phyloP scores from a whole-genome alignment of 306 rosid species.

The Glycine tomentella region DNA sequence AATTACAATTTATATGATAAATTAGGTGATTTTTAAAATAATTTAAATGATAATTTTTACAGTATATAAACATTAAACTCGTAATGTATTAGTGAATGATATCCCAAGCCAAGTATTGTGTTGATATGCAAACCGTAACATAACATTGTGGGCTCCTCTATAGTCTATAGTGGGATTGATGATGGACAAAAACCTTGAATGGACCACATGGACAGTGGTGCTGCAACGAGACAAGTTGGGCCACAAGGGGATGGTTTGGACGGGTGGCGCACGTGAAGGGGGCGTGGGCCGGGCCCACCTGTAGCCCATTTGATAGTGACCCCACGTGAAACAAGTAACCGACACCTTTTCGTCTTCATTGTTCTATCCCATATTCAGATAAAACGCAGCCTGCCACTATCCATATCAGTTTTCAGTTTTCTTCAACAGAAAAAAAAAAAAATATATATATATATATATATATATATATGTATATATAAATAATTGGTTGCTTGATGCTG shows the following conservation, averaged over 20 bases:
- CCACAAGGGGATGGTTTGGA: slow-evolving; percentile 52
- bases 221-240: slow-evolving; percentile 44
- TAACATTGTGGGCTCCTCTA: slow-evolving; percentile 20
- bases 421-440: background rate
- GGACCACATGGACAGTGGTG: slow-evolving; percentile 60
- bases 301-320: slow-evolving; percentile 52
- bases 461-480: background rate
- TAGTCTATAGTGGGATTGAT: background rate
- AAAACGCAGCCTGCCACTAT: slow-evolving; percentile 4
- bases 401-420: slow-evolving; percentile 38
- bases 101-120: background rate
- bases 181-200: slow-evolving; percentile 42
- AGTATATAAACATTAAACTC: too few species aligned
- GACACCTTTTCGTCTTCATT: slow-evolving; percentile 36
- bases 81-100: too few species aligned
- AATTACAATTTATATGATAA: too few species aligned
- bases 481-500: background rate
- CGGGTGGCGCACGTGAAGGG: slow-evolving; percentile 58
- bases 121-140: slow-evolving; percentile 15
- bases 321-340: slow-evolving; percentile 48
- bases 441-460: too few species aligned
- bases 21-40: too few species aligned
- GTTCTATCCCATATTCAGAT: background rate
- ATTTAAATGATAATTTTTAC: too few species aligned
- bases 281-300: slow-evolving; percentile 52